phyloP scores from a whole-genome alignment of 2,329 filamentous ascomycete genomes.

The Pestalotiopsis sp. region DNA sequence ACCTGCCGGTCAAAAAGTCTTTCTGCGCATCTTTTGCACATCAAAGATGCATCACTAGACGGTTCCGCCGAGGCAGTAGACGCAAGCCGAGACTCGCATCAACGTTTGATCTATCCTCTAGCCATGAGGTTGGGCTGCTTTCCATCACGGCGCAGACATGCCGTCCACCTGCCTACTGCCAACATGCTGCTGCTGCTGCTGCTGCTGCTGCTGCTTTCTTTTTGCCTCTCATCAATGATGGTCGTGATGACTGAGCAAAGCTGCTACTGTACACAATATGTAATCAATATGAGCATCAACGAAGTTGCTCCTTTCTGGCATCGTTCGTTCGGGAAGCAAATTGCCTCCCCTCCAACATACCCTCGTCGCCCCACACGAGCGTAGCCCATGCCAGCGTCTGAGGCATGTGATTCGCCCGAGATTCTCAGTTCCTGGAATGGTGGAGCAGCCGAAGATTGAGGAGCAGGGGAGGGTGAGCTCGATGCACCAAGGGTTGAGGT shows the following conservation, averaged over 20 bases:
- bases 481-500: constrained; percentile 7
- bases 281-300: not conserved
- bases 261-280: not conserved
- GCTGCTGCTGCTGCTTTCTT: not conserved
- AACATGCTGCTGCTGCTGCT: not conserved
- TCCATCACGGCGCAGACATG: not conserved
- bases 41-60: not conserved
- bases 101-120: not conserved
- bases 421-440: constrained; percentile 15
- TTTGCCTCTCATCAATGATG: not conserved
- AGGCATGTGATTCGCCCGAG: not conserved
- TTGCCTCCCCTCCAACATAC: constrained; percentile 7
- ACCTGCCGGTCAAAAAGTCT: not conserved
- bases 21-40: not conserved
- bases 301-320: not conserved
- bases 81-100: not conserved
- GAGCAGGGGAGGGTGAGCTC: not conserved
- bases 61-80: not conserved
- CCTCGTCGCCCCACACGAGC: not conserved
- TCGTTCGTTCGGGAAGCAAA: constrained; percentile 10
- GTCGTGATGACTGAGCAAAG: not conserved
- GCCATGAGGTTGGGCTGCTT: too few relatives aligned
- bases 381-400: constrained; percentile 4
- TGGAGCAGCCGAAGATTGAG: constrained; percentile 12
- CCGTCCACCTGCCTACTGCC: not conserved